Evolutionary conservation across 768 basidiomycete species (phyloP).

Genomic region (Lactarius tabidus): DNA sequence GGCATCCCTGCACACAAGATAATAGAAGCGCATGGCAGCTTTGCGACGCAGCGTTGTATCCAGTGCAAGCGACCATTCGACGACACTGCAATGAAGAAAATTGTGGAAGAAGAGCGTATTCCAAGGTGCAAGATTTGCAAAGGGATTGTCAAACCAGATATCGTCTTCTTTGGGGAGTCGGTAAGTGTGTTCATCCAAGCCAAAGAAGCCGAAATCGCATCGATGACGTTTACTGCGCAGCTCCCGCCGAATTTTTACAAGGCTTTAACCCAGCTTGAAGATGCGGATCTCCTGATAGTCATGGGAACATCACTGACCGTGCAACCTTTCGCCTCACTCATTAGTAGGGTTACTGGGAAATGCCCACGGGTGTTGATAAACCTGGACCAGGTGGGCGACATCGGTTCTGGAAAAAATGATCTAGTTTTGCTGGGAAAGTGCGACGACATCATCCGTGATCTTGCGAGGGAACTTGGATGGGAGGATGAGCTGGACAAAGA

Average conservation of each 20-base stretch:
- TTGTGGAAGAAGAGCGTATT: constrained; percentile 57
- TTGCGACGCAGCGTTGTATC: constrained; percentile 83
- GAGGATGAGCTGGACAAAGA: constrained; percentile 21
- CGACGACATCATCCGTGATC: constrained; percentile 24
- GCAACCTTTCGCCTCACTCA: constrained; percentile 25
- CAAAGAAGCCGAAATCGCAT: background rate
- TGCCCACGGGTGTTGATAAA: constrained; percentile 27
- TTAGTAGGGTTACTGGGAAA: constrained; percentile 3
- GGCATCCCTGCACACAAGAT: constrained; percentile 71
- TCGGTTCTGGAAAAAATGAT: constrained; percentile 20
- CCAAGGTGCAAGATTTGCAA: constrained; percentile 64
- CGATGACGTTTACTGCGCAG: constrained; percentile 35
- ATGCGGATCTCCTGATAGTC: constrained; percentile 59
- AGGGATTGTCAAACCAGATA: constrained; percentile 88
- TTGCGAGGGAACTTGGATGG: constrained; percentile 25
- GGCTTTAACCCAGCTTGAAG: constrained; percentile 46
- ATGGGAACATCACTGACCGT: constrained; percentile 27
- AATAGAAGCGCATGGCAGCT: constrained; percentile 95
- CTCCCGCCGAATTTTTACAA: constrained; percentile 68
- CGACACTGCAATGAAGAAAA: constrained; percentile 61
- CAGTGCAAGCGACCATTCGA: constrained; percentile 60
- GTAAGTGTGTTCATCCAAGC: constrained; percentile 38
- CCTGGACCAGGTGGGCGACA: constrained; percentile 20
- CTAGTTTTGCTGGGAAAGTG: constrained; percentile 25
- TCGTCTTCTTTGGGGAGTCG: constrained; percentile 87